Base-by-base conservation (phyloP, 352 stramenopile genomes). In the Aphanomyces euteiches region DNA sequence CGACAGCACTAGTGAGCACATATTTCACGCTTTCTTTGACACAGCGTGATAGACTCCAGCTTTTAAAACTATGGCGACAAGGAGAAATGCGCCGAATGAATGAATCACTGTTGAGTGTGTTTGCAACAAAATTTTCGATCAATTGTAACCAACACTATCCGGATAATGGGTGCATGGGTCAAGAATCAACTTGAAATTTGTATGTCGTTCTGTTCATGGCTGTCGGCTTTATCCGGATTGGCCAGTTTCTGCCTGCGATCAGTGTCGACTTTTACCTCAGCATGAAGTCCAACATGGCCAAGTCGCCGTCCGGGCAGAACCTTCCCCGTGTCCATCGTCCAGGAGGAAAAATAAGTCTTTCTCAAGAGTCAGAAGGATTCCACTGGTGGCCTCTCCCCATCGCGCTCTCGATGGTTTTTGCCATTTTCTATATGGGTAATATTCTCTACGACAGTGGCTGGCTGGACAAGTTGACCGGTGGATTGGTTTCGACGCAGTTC, bases 341-440 rank as follows among this genome's bases (percentile, higher is more conserved):
- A 12, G 50, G 48, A 21, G n/a, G 28, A 28, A 58, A 58, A 28
- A 1, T 58, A 1, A 37, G 17, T 19, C 50, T 58, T 8, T 66
- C 57, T 6, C 38, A 66, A 37, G 57, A 66, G 12, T 66, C 57
- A 41, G 57, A 38, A 28, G 57, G 57, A 12, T 66, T 66, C 57
- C 57, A 66, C 37, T 66, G 57, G 57, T 66, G 57, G 57, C 57
- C 57, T 38, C 57, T 66, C 10, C 57, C 57, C 12, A 47, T 66
- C 8, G 57, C 57, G 12, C 57, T 66, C 39, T 28, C 38, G 56
- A 43, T 66, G 39, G 57, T 66, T 8, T 66, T 66, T 53, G 57
- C 57, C 38, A 53, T 66, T 19, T 43, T 66, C 38, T 66, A 66
- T 37, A 36, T 43, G 38, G 57, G 57, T 2, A 34, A 40, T 5